phyloP scores from a whole-genome alignment of 257 asterid genomes.

The Solanum sparsipilum region DNA sequence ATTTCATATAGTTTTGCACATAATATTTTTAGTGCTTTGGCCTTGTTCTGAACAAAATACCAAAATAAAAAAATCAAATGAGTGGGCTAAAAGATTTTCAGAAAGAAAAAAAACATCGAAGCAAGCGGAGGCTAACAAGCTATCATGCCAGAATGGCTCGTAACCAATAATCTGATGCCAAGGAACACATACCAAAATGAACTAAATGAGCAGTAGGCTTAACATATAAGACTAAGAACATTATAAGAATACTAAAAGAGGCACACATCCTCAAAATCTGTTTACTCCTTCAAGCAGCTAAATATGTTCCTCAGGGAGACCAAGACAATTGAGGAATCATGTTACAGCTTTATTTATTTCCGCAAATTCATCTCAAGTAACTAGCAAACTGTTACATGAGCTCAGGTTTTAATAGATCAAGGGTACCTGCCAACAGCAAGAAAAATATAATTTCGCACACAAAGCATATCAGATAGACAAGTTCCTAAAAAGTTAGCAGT shows the following conservation, averaged over 20 bases:
- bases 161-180: not conserved
- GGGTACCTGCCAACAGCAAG: not conserved
- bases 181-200: not conserved
- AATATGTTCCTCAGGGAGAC: not conserved
- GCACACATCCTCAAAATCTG: not conserved
- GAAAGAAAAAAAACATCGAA: not conserved
- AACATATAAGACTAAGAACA: not conserved
- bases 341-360: not conserved
- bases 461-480: not conserved
- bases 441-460: not conserved
- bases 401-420: not conserved
- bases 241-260: not conserved
- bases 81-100: not conserved
- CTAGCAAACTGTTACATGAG: not conserved
- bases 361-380: not conserved
- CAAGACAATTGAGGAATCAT: not conserved
- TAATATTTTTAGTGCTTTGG: constrained; percentile 76
- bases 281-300: not conserved
- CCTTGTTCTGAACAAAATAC: constrained; percentile 48
- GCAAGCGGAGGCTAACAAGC: not conserved
- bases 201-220: not conserved
- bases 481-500: not conserved
- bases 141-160: not conserved
- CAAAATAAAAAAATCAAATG: not conserved
- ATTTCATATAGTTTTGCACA: constrained; percentile 82